phyloP scores from a whole-genome alignment of 2,329 filamentous ascomycete species.

The Dothideomycetes sp. region DNA sequence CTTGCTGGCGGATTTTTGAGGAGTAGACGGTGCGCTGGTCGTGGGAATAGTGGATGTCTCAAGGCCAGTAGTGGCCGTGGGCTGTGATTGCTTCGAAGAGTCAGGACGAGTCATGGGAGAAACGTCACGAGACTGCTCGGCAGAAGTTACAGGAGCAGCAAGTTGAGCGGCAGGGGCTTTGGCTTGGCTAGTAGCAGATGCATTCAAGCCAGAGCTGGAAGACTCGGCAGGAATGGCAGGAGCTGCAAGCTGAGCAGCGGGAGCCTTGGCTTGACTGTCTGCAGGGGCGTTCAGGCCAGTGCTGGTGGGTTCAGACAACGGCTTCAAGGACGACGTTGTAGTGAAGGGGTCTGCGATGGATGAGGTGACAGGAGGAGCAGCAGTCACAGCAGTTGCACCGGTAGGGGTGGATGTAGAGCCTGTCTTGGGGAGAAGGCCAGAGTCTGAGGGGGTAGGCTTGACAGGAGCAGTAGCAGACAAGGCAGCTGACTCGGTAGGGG shows the following conservation, averaged over 20 bases:
- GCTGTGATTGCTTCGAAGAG: constrained; percentile 27
- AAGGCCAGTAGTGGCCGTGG: constrained; percentile 33
- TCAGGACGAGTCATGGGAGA: constrained; percentile 29
- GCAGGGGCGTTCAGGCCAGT: constrained; percentile 30
- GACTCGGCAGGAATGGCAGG: not conserved
- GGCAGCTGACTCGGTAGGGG: constrained; percentile 32
- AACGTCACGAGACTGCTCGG: constrained; percentile 31
- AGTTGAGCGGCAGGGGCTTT: constrained; percentile 20
- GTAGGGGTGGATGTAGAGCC: constrained; percentile 11
- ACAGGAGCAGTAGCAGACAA: constrained; percentile 27
- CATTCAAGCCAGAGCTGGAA: constrained; percentile 10
- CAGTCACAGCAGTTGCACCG: constrained; percentile 7
- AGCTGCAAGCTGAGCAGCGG: constrained; percentile 4
- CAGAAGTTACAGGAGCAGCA: constrained; percentile 21
- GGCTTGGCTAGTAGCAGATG: constrained; percentile 24
- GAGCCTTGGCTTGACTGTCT: constrained; percentile 18
- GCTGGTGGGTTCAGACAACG: constrained; percentile 17
- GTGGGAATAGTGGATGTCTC: constrained; percentile 25
- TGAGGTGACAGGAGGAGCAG: constrained; percentile 5
- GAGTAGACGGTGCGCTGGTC: constrained; percentile 9
- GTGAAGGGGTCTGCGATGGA: not conserved
- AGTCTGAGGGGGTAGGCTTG: constrained; percentile 12
- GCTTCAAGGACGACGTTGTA: constrained; percentile 18
- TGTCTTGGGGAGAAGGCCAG: constrained; percentile 2
- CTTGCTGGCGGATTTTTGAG: constrained; percentile 14